Evolutionary conservation across 2,329 filamentous ascomycete species (phyloP), one percentile per base, ranked within the genome.

Genomic region (Alternaria consortialis): DNA sequence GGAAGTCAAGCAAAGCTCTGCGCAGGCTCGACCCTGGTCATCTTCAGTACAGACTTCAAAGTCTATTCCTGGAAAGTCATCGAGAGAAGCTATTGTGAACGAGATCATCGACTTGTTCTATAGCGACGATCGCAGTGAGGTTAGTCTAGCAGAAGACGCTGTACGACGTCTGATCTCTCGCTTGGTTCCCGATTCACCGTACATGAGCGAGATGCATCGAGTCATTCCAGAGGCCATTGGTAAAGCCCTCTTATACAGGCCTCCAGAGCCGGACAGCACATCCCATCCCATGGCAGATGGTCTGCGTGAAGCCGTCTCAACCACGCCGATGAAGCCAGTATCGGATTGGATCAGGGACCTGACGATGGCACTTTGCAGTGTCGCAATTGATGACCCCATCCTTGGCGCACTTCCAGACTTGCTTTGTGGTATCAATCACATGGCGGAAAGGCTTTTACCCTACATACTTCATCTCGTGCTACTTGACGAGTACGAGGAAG

Each of bases 391-490:
- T 17, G 90, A 92, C 60, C 86, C 90, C 13, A 83, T 97, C 2
- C 83, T 97, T 40, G 86, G 86, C 11, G 86, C 90, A 2, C 79
- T 98, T 25, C 82, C 86, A 2, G 86, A 87, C 5, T 85, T 95
- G 39, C 81, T 97, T 5, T 78, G 82, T 12, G 84, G 85, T 12
- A 87, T 94, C 27, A 84, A 87, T 40, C 86, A 87, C 0, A 88
- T 97, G 72, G 90, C 93, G 0, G 86, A 89, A 62, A 86, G 88
- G 42, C 83, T 92, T 0, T 90, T 98, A 51, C 93, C 94, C 0
- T 96, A 92, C 66, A 86, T 98, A 54, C 82, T 97, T 3, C 96
- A 99, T 77, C 83, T 97, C 42, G 88, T 93, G 15, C 83, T 99
- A 0, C 81, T 88, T 1, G 85, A 87, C 40, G 90, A 94, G 70